A percentile compares a stretch with the other conserved stretches of the same genome.
Conservation (phyloP, 768 basidiomycete genomes). For the Mycena crocata region DNA sequence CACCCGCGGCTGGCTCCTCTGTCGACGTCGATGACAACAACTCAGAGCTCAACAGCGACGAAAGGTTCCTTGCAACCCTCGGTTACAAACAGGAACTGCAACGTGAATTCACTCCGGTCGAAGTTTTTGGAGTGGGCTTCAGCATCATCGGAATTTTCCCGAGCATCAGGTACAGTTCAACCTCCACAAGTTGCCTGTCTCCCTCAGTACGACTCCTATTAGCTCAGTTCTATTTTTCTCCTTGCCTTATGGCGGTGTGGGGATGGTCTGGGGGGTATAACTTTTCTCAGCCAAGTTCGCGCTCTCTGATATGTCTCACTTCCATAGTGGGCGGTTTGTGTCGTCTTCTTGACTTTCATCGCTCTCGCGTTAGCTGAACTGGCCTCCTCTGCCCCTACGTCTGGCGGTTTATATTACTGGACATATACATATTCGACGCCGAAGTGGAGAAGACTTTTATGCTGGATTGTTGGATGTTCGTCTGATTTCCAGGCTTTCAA, state of each 20-base stretch:
- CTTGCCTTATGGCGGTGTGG: background rate
- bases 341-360: constrained; percentile 58
- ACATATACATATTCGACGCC: constrained; percentile 63
- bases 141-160: constrained; percentile 36
- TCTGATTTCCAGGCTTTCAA: constrained; percentile 15
- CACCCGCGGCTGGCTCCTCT: background rate
- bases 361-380: constrained; percentile 64
- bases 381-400: constrained; percentile 61
- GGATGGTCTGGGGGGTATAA: constrained; percentile 52
- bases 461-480: constrained; percentile 74
- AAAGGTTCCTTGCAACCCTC: constrained; percentile 49
- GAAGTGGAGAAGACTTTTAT: constrained; percentile 62
- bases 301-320: background rate
- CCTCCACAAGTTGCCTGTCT: background rate
- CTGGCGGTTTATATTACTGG: constrained; percentile 72
- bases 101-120: constrained; percentile 44
- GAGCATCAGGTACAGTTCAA: constrained; percentile 28
- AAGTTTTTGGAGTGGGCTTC: constrained; percentile 43
- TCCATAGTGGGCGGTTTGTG: constrained; percentile 35
- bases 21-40: background rate
- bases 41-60: constrained; percentile 37
- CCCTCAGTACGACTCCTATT: too few relatives aligned
- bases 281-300: constrained; percentile 32
- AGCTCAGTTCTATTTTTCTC: constrained; percentile 37
- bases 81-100: constrained; percentile 58